Percentiles rank a stretch among this genome's conserved stretches.
phyloP scores from a whole-genome alignment of 345 rosid species.

The Camelina neglecta region DNA sequence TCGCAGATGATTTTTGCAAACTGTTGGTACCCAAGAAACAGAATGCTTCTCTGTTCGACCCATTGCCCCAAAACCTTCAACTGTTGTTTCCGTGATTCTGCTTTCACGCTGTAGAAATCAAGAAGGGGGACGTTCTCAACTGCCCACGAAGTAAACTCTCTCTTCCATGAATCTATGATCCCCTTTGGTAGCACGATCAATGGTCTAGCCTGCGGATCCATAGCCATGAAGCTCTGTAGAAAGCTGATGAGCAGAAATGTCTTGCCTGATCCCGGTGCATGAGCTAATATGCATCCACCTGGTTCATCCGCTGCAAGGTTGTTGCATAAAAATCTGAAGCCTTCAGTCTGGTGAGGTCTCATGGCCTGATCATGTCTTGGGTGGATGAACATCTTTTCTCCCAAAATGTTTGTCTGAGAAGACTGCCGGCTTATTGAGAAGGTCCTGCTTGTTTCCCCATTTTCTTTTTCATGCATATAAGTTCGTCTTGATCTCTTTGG shows the following conservation, averaged over 20 bases:
- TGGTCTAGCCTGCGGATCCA: conserved; percentile 77
- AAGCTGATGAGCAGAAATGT: conserved; percentile 92
- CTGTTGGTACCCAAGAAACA: conserved; percentile 89
- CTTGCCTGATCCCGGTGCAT: conserved; percentile 98
- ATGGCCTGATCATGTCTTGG: conserved; percentile 81
- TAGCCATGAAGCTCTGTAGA: conserved; percentile 87
- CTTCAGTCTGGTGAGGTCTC: conserved; percentile 92
- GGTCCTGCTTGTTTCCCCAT: conserved; percentile 47
- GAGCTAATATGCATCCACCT: conserved; percentile 93
- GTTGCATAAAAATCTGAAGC: conserved; percentile 75
- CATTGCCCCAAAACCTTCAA: conserved; percentile 69
- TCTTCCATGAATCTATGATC: conserved; percentile 83
- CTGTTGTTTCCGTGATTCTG: conserved; percentile 73
- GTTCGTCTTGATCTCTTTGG: conserved; percentile 66
- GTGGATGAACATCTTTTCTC: conserved; percentile 71
- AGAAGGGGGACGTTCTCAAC: conserved; percentile 70
- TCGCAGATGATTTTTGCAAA: conserved; percentile 78
- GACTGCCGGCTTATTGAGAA: conserved; percentile 41
- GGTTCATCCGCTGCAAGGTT: conserved; percentile 76
- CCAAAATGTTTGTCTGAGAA: conserved; percentile 52
- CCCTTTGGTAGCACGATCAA: conserved; percentile 88
- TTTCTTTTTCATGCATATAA: conserved; percentile 48
- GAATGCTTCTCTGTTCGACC: conserved; percentile 72
- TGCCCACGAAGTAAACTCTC: conserved; percentile 81
- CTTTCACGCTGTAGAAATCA: conserved; percentile 77